A percentile compares a stretch with the other conserved stretches of the same genome.
Conservation (phyloP, 805 yeast genomes). For the Nematodospora valgi region DNA sequence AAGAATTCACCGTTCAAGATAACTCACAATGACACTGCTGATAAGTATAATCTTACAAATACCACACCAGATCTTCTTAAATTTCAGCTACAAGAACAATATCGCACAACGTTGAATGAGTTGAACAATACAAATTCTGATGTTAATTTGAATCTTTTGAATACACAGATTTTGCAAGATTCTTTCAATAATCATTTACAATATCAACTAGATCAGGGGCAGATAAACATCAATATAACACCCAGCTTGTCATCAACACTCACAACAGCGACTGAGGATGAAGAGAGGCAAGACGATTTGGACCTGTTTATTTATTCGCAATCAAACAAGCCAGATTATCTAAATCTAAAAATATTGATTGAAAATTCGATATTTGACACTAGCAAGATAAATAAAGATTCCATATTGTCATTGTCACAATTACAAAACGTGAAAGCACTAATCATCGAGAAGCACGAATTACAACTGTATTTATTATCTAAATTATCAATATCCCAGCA, state of each 20-base stretch:
- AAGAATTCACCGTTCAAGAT: conserved; percentile 36
- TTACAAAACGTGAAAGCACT: conserved; percentile 25
- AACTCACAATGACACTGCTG: conserved; percentile 19
- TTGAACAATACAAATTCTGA: conserved; percentile 10
- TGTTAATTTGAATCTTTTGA: conserved; percentile 14
- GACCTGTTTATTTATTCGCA: conserved; percentile 14
- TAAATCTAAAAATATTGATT: conserved; percentile 40
- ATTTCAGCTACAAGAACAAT: conserved; percentile 42
- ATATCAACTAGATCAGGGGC: conserved; percentile 24
- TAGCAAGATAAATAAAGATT: conserved; percentile 29
- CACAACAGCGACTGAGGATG: conserved; percentile 5
- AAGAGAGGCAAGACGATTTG: conserved; percentile 7
- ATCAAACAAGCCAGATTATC: conserved; percentile 25
- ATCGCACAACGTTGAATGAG: conserved; percentile 20
- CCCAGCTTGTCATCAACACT: conserved; percentile 4
- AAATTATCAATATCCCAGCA: conserved; percentile 31
- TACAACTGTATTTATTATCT: conserved; percentile 26
- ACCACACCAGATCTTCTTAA: conserved; percentile 42
- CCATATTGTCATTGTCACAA: conserved; percentile 28
- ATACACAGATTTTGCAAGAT: conserved; percentile 23
- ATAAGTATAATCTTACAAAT: conserved; percentile 30
- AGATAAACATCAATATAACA: conserved; percentile 14
- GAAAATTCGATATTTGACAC: conserved; percentile 44
- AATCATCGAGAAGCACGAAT: conserved; percentile 28
- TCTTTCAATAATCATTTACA: conserved; percentile 36